phyloP scores from a whole-genome alignment of 805 yeast species.

The Blastobotrys mokoenaii region DNA sequence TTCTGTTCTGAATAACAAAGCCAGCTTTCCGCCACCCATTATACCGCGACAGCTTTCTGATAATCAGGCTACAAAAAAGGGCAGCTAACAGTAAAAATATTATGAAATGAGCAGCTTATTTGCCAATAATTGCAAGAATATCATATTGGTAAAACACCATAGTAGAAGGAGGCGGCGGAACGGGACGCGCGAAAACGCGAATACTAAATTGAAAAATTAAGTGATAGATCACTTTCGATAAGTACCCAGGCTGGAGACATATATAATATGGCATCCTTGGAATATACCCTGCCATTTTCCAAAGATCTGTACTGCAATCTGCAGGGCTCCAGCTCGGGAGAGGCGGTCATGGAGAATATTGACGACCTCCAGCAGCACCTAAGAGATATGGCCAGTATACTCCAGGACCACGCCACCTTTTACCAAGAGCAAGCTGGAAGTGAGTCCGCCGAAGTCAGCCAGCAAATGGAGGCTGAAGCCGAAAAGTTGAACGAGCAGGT shows the following conservation, averaged over 20 bases:
- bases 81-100: no score
- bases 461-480: constrained; percentile 3
- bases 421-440: no score
- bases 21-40: no score
- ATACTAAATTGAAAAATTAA: background rate
- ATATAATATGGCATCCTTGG: background rate
- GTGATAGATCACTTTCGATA: no score
- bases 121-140: no score
- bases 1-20: no score
- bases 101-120: no score
- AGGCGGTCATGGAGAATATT: background rate
- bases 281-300: background rate
- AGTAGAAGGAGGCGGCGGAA: no score
- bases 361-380: background rate
- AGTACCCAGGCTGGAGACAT: background rate
- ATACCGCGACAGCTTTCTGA: no score
- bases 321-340: background rate
- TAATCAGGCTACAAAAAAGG: no score
- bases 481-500: background rate
- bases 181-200: background rate
- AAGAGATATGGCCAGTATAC: background rate
- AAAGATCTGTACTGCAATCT: background rate
- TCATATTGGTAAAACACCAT: no score
- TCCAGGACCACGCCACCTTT: background rate
- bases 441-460: no score